phyloP scores from a whole-genome alignment of 164 flowering plant species.

The Vitis rotundifolia region DNA sequence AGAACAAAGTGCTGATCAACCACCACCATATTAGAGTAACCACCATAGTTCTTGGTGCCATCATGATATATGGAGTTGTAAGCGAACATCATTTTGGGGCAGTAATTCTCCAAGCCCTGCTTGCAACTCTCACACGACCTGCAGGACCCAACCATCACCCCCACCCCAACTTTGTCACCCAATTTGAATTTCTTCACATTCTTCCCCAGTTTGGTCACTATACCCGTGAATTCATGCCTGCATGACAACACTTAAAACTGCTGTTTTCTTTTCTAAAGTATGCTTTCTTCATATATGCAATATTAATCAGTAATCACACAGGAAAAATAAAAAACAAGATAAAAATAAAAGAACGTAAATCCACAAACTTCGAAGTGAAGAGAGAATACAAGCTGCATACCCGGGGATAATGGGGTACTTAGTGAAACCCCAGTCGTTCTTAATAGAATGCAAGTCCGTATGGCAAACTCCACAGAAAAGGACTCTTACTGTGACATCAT shows the following conservation, averaged over 20 bases:
- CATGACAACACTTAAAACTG: not conserved
- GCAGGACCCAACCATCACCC: slow-evolving; percentile 44
- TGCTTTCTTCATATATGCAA: too few species aligned
- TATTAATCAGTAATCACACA: too few species aligned
- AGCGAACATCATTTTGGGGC: slow-evolving; percentile 28
- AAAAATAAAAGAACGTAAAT: too few species aligned
- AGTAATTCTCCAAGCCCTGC: slow-evolving; percentile 48
- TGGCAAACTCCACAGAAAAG: slow-evolving; percentile 63
- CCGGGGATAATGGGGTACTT: slow-evolving; percentile 52
- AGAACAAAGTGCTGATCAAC: slow-evolving; percentile 40
- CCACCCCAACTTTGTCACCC: slow-evolving; percentile 54
- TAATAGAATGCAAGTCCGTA: slow-evolving; percentile 39
- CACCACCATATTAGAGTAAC: slow-evolving; percentile 52
- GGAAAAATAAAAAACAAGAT: too few species aligned
- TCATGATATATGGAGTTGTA: slow-evolving; percentile 32
- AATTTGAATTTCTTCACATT: slow-evolving; percentile 47
- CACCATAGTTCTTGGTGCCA: slow-evolving; percentile 50
- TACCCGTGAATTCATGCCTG: slow-evolving; percentile 51
- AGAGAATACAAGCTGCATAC: slow-evolving; percentile 19
- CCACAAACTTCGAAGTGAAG: too few species aligned
- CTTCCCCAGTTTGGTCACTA: slow-evolving; percentile 36
- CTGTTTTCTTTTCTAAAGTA: too few species aligned
- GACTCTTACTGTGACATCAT: slow-evolving; percentile 48
- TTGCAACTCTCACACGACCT: slow-evolving; percentile 43
- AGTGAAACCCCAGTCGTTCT: slow-evolving; percentile 49